Evolutionary conservation across 345 rosid genomes (phyloP).

Genomic region (Streptanthus diversifolius): DNA sequence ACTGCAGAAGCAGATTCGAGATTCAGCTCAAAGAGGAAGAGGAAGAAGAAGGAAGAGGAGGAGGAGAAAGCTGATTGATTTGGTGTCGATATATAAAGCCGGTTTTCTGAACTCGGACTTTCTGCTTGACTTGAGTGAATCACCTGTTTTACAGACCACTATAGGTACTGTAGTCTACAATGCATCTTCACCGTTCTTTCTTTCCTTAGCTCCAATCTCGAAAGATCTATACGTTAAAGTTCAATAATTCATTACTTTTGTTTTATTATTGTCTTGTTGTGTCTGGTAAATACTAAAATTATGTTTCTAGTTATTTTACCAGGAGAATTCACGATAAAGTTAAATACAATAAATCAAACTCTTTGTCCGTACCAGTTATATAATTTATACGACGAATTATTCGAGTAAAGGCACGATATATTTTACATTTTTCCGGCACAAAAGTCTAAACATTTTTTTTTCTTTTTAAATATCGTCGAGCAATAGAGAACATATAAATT

Average conservation of each 20-base stretch:
- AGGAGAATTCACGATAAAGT: neutral
- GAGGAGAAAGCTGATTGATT: constrained; percentile 9
- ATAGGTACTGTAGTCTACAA: neutral
- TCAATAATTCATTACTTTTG: constrained; percentile 22
- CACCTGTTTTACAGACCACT: constrained; percentile 14
- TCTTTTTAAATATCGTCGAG: neutral
- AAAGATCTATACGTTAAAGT: constrained; percentile 23
- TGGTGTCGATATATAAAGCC: constrained; percentile 25
- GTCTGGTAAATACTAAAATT: neutral
- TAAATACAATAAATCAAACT: constrained; percentile 11
- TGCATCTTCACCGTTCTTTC: constrained; percentile 12
- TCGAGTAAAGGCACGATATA: neutral
- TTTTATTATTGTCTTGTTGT: neutral
- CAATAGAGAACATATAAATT: neutral
- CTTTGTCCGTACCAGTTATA: neutral
- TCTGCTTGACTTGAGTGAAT: constrained; percentile 20
- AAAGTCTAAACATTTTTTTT: neutral
- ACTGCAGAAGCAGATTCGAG: neutral
- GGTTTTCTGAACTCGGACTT: constrained; percentile 19
- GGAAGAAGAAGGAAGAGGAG: neutral
- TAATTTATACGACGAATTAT: neutral
- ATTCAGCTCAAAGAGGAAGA: constrained; percentile 8
- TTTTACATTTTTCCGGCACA: neutral
- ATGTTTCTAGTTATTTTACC: neutral
- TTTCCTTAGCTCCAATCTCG: neutral